Percentiles rank a stretch among this genome's conserved stretches.
Conservation (phyloP, 2,329 filamentous ascomycete species). For the Dothistroma pini region DNA sequence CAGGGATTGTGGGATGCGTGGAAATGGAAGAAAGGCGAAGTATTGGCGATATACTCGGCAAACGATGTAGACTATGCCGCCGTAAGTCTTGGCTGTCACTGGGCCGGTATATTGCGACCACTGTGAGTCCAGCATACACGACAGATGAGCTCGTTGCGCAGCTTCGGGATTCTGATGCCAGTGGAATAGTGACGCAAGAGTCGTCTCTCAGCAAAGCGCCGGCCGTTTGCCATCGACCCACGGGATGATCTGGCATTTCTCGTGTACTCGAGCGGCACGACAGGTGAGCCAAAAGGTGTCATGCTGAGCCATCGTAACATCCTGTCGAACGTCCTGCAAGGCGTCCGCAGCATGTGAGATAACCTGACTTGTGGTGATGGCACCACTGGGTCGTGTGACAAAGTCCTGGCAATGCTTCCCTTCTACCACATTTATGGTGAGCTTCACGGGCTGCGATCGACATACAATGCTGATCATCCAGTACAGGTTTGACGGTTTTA, state of each 20-base stretch:
- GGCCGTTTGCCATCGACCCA: slow-evolving; percentile 43
- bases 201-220: slow-evolving; percentile 61
- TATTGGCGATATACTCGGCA: slow-evolving; percentile 74
- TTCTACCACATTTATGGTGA: slow-evolving; percentile 92
- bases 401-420: slow-evolving; percentile 71
- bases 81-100: slow-evolving; percentile 71
- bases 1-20: slow-evolving; percentile 69
- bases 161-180: slow-evolving; percentile 70
- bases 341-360: slow-evolving; percentile 12
- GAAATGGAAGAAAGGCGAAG: slow-evolving; percentile 77
- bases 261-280: slow-evolving; percentile 86
- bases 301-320: slow-evolving; percentile 81
- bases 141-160: slow-evolving; percentile 78
- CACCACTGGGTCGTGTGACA: slow-evolving; percentile 55
- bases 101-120: slow-evolving; percentile 76
- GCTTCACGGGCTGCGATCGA: slow-evolving; percentile 66
- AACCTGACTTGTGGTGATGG: slow-evolving; percentile 51
- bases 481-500: slow-evolving; percentile 63
- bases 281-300: slow-evolving; percentile 85
- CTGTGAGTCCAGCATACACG: slow-evolving; percentile 83
- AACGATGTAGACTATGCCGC: slow-evolving; percentile 80
- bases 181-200: slow-evolving; percentile 68
- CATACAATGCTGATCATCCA: slow-evolving; percentile 52
- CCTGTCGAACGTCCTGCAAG: slow-evolving; percentile 61
- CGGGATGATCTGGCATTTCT: slow-evolving; percentile 73